These are phyloP conservation scores for Macaranga tanarius DNA, from an alignment of 441 rosid species.

Conservation along the genomic window DNA sequence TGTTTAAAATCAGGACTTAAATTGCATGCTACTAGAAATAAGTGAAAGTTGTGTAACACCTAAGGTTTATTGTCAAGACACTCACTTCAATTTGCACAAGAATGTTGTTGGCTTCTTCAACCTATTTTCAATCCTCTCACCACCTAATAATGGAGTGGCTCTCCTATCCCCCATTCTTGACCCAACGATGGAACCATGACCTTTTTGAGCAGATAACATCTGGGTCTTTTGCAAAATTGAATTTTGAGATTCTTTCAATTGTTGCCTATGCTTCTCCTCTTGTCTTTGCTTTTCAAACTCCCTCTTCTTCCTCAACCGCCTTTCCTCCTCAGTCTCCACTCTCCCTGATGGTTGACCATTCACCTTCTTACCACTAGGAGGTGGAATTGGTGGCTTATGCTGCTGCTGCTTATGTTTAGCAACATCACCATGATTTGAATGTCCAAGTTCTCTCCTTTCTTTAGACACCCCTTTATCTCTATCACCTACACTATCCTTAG, in stretches of 20 bases:
- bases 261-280: conserved; percentile 69
- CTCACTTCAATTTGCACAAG: conserved; percentile 97
- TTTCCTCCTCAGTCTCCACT: conserved; percentile 90
- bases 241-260: conserved; percentile 59
- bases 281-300: conserved; percentile 87
- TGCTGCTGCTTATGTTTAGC: conserved; percentile 45
- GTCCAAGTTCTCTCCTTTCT: conserved; percentile 56
- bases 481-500: conserved; percentile 44
- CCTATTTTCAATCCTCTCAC: conserved; percentile 87
- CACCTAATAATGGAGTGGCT: conserved; percentile 62
- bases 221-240: conserved; percentile 57
- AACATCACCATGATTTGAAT: conserved; percentile 36
- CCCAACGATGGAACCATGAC: conserved; percentile 69
- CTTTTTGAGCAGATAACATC: conserved; percentile 55
- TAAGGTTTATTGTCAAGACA: conserved; percentile 23
- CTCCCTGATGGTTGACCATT: conserved; percentile 49
- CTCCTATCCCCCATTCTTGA: conserved; percentile 82
- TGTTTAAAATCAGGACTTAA: not conserved
- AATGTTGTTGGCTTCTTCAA: conserved; percentile 98
- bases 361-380: conserved; percentile 45
- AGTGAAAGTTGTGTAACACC: not conserved
- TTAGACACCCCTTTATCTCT: conserved; percentile 34
- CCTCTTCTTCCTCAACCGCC: conserved; percentile 85
- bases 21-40: not conserved
- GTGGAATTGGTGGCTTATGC: conserved; percentile 42